Conservation (phyloP, 2,329 filamentous ascomycete species). For the Escovopsis weberi region DNA sequence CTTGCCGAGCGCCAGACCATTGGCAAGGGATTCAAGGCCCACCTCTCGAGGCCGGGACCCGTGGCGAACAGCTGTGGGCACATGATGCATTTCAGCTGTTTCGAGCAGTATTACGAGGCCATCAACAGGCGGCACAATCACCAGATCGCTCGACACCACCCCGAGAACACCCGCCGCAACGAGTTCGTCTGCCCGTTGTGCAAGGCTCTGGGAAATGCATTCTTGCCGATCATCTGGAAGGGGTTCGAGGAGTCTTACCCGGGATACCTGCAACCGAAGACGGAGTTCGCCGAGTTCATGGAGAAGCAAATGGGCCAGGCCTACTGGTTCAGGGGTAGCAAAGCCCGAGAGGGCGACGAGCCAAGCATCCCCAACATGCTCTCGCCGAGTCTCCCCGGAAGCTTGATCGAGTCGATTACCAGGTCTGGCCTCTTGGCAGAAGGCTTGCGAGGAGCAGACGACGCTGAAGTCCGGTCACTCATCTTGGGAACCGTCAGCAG, state of each 20-base stretch:
- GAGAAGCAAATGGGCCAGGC: slow-evolving; percentile 37
- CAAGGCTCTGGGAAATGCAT: slow-evolving; percentile 90
- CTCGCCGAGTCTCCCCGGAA: slow-evolving; percentile 24
- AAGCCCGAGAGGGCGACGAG: slow-evolving; percentile 20
- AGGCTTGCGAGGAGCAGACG: slow-evolving; percentile 16
- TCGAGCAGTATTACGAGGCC: slow-evolving; percentile 79
- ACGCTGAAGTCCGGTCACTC: slow-evolving; percentile 18
- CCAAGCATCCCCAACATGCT: slow-evolving; percentile 15
- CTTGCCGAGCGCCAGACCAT: slow-evolving; percentile 65
- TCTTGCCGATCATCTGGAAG: slow-evolving; percentile 91
- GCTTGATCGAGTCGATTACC: slow-evolving; percentile 23
- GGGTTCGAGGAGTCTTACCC: slow-evolving; percentile 75
- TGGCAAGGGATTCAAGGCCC: slow-evolving; percentile 73
- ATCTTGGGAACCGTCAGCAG: slow-evolving; percentile 26
- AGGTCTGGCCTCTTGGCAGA: slow-evolving; percentile 21
- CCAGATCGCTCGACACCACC: slow-evolving; percentile 89
- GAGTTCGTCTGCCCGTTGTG: slow-evolving; percentile 96
- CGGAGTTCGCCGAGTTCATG: slow-evolving; percentile 55
- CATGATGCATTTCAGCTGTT: slow-evolving; percentile 96
- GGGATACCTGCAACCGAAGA: slow-evolving; percentile 47
- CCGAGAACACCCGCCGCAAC: slow-evolving; percentile 61
- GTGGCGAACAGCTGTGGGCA: slow-evolving; percentile 89
- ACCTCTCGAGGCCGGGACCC: slow-evolving; percentile 53
- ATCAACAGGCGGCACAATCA: slow-evolving; percentile 73
- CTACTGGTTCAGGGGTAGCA: slow-evolving; percentile 26